Base-by-base conservation (phyloP, 257 asterid species). In the Solanum paucissectum region DNA sequence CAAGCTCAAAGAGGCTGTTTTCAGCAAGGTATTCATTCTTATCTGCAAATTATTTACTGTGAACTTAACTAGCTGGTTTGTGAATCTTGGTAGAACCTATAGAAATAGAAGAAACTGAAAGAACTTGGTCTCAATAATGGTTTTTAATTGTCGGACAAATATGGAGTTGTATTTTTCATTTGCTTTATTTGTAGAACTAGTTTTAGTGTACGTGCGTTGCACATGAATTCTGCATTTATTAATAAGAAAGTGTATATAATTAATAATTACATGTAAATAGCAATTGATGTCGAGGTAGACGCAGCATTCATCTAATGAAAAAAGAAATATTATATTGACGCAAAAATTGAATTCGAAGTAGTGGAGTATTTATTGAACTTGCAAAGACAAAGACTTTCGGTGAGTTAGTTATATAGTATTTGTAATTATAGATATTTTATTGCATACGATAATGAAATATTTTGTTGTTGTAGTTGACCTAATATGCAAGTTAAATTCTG, bases 1-100 rank as follows among this genome's bases (percentile, higher is more conserved):
- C 91, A 97, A 96, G 91, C 92, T 96, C 92, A 94, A 94, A 91
- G 92, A 91, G 88, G 94, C 95, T 89, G 92, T 92, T 88, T 87
- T 89, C 84, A 88, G 74, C 68, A 92, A 94, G 99, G 99, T 97
- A 89, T 75, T 42, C 58, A 69, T 83, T 87, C 90, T 85, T 88
- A 87, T 89, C 72, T 71, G 68, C 72, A 37, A 46, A 72, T 12
- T 12, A 6, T 52, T 72, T 86, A 29, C 49, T 33, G 71, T 34
- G 58, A 77, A 46, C 68, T 46, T 81, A 9, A 81, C 85, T 5
- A 81, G 52, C 85, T 46, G 66, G 68, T 81, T 29, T 46, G 42
- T 81, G 68, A 46, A 81, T 81, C 85, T 37, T 16, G 66, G 18
- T 46, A 81, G 85, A 81, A 81, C 42, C 40, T 18, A 42, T 46